Evolutionary conservation across 768 basidiomycete genomes (phyloP).

Genomic region (Pleurotus pulmonarius): DNA sequence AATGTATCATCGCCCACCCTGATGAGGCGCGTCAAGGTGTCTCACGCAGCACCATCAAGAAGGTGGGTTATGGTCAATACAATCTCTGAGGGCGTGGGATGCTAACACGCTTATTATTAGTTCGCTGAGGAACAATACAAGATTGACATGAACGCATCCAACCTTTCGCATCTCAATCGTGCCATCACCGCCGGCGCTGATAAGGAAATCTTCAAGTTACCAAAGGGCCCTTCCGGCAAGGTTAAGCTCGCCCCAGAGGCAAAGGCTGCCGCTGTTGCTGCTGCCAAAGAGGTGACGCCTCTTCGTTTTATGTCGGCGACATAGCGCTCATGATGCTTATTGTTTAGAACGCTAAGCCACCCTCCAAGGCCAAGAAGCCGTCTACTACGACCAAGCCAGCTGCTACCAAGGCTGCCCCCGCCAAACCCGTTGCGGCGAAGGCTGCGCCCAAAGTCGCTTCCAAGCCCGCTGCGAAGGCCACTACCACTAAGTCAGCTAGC

Average conservation of each 20-base stretch:
- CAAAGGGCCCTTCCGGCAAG: constrained; percentile 7
- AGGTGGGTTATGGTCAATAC: not conserved
- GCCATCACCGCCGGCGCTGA: constrained; percentile 6
- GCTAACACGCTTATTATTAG: constrained; percentile 30
- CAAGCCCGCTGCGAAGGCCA: constrained; percentile 30
- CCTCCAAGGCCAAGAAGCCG: constrained; percentile 29
- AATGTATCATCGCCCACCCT: constrained; percentile 7
- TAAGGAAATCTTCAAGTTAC: constrained; percentile 2
- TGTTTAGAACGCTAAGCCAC: constrained; percentile 42
- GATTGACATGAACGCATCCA: constrained; percentile 62
- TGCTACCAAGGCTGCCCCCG: constrained; percentile 23
- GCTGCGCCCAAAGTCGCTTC: constrained; percentile 24
- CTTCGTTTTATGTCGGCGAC: not conserved
- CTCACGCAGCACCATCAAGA: constrained; percentile 6
- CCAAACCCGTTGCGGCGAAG: constrained; percentile 28
- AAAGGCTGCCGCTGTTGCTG: constrained; percentile 32
- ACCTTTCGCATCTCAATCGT: constrained; percentile 18
- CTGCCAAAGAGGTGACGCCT: constrained; percentile 56
- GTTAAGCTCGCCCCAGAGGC: constrained; percentile 11
- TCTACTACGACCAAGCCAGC: constrained; percentile 27
- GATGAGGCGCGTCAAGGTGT: constrained; percentile 8
- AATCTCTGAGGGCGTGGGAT: not conserved
- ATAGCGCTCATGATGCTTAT: constrained; percentile 7
- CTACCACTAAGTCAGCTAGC: constrained; percentile 12
- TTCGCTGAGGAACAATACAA: constrained; percentile 82